Evolutionary conservation across 768 basidiomycete species (phyloP), one percentile per base, ranked within the genome.

Genomic region (Leccinum truebloodii): DNA sequence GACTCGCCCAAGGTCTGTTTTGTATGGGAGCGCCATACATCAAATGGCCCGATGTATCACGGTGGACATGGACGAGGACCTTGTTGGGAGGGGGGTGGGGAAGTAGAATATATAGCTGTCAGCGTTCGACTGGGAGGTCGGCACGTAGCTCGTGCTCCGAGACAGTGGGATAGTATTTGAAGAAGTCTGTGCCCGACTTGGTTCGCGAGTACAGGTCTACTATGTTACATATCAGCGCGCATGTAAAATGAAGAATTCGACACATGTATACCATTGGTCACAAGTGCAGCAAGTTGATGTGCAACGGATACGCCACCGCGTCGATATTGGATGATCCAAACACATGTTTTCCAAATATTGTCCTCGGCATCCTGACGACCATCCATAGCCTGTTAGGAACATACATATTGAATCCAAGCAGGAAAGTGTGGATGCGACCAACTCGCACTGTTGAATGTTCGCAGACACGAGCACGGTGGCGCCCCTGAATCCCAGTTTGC

Each of bases 1-100:
- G 26, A 5, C 26, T 26, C 4, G 26, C 26, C 91, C 91, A 94
- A 4, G 90, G 89, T 32, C 86, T 83, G 72, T 91, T 90, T 59
- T 83, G 77, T 16, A 92, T 88, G 2, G 83, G 79, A 4, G 74
- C 68, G n/a, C 81, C 80, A 60, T 78, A 76, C 3, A 84, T 67
- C 5, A 83, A 59, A n/a, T 80, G 77, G 0, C 88, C 88, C 14
- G 74, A 75, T 2, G 75, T 53, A 62, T 91, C 88, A 28, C 80
- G 80, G 61, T 86, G 80, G 3, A 83, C 82, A 51, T 82, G 82
- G 3, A 82, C 80, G 32, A 94, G 81, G 24, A 80, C 26, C 26
- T 26, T 26, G 5, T 26, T 26, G 26, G 26, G 26, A 26, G 4
- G 26, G 26, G 24, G 24, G 24, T 24, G 24, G 2, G 24, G 24